Base-by-base conservation (phyloP, 108 stramenopile species). In the Conticribra guillardii region DNA sequence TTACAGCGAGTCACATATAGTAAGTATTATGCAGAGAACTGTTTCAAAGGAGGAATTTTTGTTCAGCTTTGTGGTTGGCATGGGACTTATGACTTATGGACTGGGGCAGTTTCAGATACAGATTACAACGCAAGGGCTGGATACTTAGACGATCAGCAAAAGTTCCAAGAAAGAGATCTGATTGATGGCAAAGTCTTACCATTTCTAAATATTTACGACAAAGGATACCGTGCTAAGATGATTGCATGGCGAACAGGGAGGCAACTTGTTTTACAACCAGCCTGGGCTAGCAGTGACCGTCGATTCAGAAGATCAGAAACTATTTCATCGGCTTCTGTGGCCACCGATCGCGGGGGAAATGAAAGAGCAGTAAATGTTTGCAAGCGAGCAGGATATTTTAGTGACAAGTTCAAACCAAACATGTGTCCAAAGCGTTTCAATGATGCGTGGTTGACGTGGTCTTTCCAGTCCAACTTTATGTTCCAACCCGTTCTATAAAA, bases 311-410 rank as follows among this genome's bases (percentile, higher is more conserved):
- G 68, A 30, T 34, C 22, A 16, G 57, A 76, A 30, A 70, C 75
- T 15, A 28, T 69, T 11, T 17, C 33, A 1, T 69, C 75, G 18
- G 75, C 75, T 34, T 69, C 67, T 19, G 37, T 76, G 41, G 75
- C 75, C n/a, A 45, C 75, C 41, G 75, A 76, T 60, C 29, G 75
- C 17, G 60, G 61, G 8, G 75, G 54, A 1, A 76, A 76, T 33
- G 75, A 76, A 44, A 34, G 67, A 48, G 67, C 33, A 4, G 75
- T 76, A 7, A 76, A 70, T 69, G 51, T 62, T 14, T 46, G 67
- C 53, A 76, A 75, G n/a, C 31, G 66, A 50, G 21, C 74, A 34
- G 67, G 67, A 18, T 61, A 60, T 19, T 60, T 76, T n/a, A 60
- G 61, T 21, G 16, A 55, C 26, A 67, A 67, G 28, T 76, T 61